Base-by-base conservation (phyloP, 495 filamentous ascomycete genomes). In the Xylaria castorea region DNA sequence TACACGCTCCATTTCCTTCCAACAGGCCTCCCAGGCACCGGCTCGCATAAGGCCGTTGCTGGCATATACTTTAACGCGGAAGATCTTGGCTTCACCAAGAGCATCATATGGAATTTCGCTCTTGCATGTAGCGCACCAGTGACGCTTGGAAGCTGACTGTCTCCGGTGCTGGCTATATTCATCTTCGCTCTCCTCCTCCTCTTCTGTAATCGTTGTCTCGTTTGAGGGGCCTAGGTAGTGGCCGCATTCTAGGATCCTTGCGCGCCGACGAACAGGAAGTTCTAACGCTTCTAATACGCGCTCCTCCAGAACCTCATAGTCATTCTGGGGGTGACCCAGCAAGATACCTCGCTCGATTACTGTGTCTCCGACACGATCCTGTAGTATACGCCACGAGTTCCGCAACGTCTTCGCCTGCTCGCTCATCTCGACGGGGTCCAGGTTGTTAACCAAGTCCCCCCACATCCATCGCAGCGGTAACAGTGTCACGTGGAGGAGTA, bases 1-100 rank as follows among this genome's bases (percentile, higher is more conserved):
- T 9, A 98, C 93, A 40, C 95, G 88, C 81, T 99, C 96, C 96
- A 99, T 99, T 79, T 98, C 95, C 68, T 87, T 91, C 96, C 96
- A 99, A 42, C 92, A 94, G 20, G 94, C 93, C 36, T 90, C 90
- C 96, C 96, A 99, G 0, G 96, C 95, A 3, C 93, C 94, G 16
- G 94, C 90, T 53, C 90, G 88, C 93, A 99, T 95, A 66, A 98
- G 83, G 0, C 96, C 96, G 80, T 98, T 99, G 3, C 93, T 92
- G 2, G 96, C 96, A 72, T 94, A 99, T 16, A 98, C 90, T 75
- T 92, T 92, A 73, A 99, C 85, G 64, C 95, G 90, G 88, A 94
- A 98, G 62, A 92, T 87, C 75, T 88, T 89, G 38, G 70, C 80
- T 0, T 76, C 44, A 9, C 82, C 84, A 12, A 85, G 82, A 25